Percentiles rank a stretch among this genome's conserved stretches.
Evolutionary conservation across 2,329 filamentous ascomycete genomes (phyloP).

Genomic region (Mycosphaerella arachidis): DNA sequence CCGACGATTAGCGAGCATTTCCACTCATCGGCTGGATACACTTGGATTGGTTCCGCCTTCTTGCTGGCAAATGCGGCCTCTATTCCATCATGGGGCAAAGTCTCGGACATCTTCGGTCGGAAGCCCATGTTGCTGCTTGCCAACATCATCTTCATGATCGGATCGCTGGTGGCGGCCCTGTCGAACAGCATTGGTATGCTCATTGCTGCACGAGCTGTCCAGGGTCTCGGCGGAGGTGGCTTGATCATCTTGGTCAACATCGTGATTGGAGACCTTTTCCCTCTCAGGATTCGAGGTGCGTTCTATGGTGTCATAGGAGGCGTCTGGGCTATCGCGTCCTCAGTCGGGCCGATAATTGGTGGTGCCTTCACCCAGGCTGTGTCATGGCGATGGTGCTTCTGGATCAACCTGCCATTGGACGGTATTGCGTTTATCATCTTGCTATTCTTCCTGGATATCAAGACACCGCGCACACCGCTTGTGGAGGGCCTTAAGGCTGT

Average conservation of each 20-base stretch:
- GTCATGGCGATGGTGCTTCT: conserved; percentile 59
- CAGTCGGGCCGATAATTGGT: conserved; percentile 62
- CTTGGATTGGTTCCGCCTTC: conserved; percentile 52
- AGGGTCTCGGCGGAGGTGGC: conserved; percentile 61
- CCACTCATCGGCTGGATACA: conserved; percentile 48
- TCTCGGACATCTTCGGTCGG: conserved; percentile 48
- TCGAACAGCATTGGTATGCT: conserved; percentile 58
- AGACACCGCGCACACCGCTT: conserved; percentile 61
- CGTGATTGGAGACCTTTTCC: conserved; percentile 60
- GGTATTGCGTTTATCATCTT: conserved; percentile 56
- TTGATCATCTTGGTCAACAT: conserved; percentile 62
- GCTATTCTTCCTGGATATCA: conserved; percentile 60
- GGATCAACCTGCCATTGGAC: conserved; percentile 63
- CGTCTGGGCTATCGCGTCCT: conserved; percentile 62
- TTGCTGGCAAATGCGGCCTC: conserved; percentile 41
- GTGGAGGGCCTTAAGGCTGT: conserved; percentile 59
- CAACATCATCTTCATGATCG: conserved; percentile 54
- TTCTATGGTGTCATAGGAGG: conserved; percentile 63
- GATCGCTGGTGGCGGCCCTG: conserved; percentile 57
- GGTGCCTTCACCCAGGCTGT: conserved; percentile 61
- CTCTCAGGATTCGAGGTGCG: conserved; percentile 51
- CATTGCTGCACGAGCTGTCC: conserved; percentile 57
- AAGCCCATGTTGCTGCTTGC: conserved; percentile 58
- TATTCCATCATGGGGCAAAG: conserved; percentile 34
- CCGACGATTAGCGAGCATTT: conserved; percentile 38